Evolutionary conservation across 257 asterid species (phyloP).

Genomic region (Craterostigma plantagineum): DNA sequence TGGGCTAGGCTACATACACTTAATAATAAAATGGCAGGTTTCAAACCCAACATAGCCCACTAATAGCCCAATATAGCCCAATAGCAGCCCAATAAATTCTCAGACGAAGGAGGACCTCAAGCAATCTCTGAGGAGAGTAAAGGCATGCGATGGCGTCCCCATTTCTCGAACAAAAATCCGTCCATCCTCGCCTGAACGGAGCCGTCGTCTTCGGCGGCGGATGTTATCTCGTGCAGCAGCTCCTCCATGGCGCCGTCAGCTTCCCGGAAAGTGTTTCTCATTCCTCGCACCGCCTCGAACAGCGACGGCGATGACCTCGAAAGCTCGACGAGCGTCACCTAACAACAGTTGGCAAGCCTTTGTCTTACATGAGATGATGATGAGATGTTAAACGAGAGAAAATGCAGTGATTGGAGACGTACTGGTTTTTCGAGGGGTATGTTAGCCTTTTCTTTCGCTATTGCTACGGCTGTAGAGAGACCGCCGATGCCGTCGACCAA

Average conservation of each 20-base stretch:
- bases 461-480: constrained; percentile 76
- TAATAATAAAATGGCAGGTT: too few species aligned
- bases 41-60: too few species aligned
- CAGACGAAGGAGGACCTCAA: too few species aligned
- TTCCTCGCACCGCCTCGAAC: constrained; percentile 37
- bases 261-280: constrained; percentile 40
- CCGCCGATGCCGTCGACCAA: constrained; percentile 92
- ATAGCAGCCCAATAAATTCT: too few species aligned
- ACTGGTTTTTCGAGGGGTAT: constrained; percentile 73
- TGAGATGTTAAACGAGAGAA: background rate
- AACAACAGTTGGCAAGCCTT: background rate
- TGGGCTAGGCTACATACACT: too few species aligned
- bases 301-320: constrained; percentile 58
- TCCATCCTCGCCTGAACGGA: constrained; percentile 84
- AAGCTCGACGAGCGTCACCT: constrained; percentile 83
- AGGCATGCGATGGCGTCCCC: too few species aligned
- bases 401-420: background rate
- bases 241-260: constrained; percentile 10
- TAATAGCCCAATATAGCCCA: too few species aligned
- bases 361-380: background rate
- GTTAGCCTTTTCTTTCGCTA: constrained; percentile 83
- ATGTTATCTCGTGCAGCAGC: constrained; percentile 16
- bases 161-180: constrained; percentile 43
- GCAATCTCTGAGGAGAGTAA: too few species aligned
- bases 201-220: too few species aligned